phyloP scores from a whole-genome alignment of 148 eudicot genomes.

The Tetragonia tetragonoides region DNA sequence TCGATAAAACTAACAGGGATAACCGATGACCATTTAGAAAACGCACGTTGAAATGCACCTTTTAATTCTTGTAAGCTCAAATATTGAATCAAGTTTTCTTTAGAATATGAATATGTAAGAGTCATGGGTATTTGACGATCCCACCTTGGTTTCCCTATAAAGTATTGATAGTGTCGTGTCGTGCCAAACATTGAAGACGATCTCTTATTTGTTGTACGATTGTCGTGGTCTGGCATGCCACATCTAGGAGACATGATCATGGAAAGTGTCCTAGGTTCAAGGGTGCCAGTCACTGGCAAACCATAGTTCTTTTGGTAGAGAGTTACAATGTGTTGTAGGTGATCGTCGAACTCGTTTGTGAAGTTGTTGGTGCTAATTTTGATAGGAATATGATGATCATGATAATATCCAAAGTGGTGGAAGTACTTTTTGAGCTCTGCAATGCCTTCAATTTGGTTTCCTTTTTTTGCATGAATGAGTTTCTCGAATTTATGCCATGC shows the following conservation, averaged over 20 bases:
- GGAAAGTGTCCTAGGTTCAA: conserved; percentile 42
- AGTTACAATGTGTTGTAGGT: conserved; percentile 37
- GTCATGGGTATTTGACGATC: conserved; percentile 43
- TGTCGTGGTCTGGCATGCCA: conserved; percentile 45
- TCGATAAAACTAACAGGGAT: conserved; percentile 58
- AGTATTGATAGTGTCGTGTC: conserved; percentile 36
- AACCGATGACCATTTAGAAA: conserved; percentile 61
- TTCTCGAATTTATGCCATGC: conserved; percentile 40
- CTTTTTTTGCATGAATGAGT: conserved; percentile 41
- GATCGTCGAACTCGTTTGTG: conserved; percentile 44
- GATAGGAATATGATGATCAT: not conserved
- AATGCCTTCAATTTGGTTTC: conserved; percentile 37
- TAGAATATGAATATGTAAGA: conserved; percentile 61
- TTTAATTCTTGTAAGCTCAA: conserved; percentile 26
- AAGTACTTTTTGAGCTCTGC: conserved; percentile 52
- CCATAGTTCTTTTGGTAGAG: conserved; percentile 47
- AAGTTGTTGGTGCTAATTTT: conserved; percentile 10
- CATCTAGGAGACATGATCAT: conserved; percentile 59
- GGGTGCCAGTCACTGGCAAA: conserved; percentile 48
- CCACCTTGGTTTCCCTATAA: conserved; percentile 66
- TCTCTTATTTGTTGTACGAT: not conserved
- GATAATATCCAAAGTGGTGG: conserved; percentile 53
- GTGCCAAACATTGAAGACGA: conserved; percentile 15
- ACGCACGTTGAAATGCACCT: conserved; percentile 45
- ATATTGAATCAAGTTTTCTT: conserved; percentile 25